Base-by-base conservation (phyloP, 2,329 filamentous ascomycete species). In the Lachnellula hyalina region DNA sequence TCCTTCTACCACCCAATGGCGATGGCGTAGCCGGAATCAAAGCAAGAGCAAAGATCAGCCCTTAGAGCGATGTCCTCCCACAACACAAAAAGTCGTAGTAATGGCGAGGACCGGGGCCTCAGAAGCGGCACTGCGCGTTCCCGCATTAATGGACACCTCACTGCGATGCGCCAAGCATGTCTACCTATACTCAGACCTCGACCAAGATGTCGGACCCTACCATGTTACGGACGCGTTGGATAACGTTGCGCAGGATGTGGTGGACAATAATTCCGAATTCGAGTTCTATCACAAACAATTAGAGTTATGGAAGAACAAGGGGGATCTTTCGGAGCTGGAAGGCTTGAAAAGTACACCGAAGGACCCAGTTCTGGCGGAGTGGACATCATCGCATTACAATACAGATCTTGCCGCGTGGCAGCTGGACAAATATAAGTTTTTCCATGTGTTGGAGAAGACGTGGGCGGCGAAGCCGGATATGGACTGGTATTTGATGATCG, bases 361-460 rank as follows among this genome's bases (percentile, higher is more conserved):
- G 28, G 28, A 32, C 4, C 28, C 28, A 32, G 28, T 9, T 0
- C 28, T 32, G 11, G 28, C 28, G 28, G 28, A 32, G 28, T 32
- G 28, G 28, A 32, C 28, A 32, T 32, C 28, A 2, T 32, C 28
- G 28, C 28, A 32, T 32, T 32, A 32, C 9, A 32, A 32, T 3
- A 32, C 28, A 4, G 28, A 32, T 32, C 28, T 32, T 11, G 70
- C 74, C 28, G 72, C 71, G 1, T 82, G 80, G 80, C 72, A 70
- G 15, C 67, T 83, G 36, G 80, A 83, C 70, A 82, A 81, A 69
- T 83, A 81, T 71, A 83, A 83, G 68, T 82, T 81, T 64, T 71
- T 81, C 45, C 79, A 81, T 65, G 80, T 82, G 63, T 75, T 79
- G n/a, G 75, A 80, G 66, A 79, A 79, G 68, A 67, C 75, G 1